Base-by-base conservation (phyloP, 345 rosid species). In the Eutrema japonicum region DNA sequence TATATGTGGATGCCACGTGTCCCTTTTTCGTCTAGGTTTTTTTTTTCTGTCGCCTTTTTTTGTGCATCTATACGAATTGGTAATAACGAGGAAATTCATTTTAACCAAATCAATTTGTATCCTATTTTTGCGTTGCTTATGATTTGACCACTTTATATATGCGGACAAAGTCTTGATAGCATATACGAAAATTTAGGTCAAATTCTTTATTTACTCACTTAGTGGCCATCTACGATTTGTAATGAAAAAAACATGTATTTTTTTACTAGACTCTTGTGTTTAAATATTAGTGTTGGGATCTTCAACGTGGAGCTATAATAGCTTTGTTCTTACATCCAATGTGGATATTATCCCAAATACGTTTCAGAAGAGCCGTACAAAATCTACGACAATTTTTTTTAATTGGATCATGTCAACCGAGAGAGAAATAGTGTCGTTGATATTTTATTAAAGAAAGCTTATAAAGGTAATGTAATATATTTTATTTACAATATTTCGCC, bases 151-250 rank as follows among this genome's bases (percentile, higher is more conserved):
- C 1, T 4, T 11, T 67, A n/a, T 66, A 9, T 27, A n/a, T 40
- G 3, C n/a, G 48, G 64, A 68, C 16, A 68, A 53, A 67, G 51
- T 67, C 48, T 66, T 67, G 50, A 33, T n/a, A 12, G 1, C 16
- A 65, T 27, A 5, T 36, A 49, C 18, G 56, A 65, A 48, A 35
- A 35, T 38, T 13, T 38, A 26, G 58, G 47, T 50, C 58, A 66
- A 49, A n/a, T 22, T 65, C 13, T 49, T 30, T 10, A 9, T 32
- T 46, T 4, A 14, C 26, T 2, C 5, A 61, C 51, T 42, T 42
- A 42, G 8, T 43, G 64, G 46, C 26, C 26, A 38, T 10, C 14
- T n/a, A 7, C 3, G 32, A 8, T 58, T 36, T 22, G 3, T 18
- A 0, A 26, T 1, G 0, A 38, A 10, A 11, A 27, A 50, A 22